Conservation (phyloP, 2,329 filamentous ascomycete species). For the Fusarium sp. region DNA sequence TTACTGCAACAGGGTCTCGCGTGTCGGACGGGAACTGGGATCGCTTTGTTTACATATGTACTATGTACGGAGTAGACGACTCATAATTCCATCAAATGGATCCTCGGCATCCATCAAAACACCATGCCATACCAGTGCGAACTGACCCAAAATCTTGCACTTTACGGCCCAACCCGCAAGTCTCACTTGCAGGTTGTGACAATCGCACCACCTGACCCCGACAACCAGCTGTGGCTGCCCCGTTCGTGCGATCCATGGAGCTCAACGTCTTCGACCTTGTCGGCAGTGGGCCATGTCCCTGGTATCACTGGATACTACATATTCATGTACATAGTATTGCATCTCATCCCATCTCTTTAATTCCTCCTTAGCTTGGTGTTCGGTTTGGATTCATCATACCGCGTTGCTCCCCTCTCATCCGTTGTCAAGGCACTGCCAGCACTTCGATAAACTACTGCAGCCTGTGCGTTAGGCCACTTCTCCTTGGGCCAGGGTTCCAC, state of each 20-base stretch:
- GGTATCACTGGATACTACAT: slow-evolving; percentile 3
- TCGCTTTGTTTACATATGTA: slow-evolving; percentile 46
- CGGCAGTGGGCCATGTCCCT: slow-evolving; percentile 34
- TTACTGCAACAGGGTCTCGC: slow-evolving; percentile 22
- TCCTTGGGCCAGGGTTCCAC: slow-evolving; percentile 19
- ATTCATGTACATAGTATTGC: not conserved
- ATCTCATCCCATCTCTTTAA: slow-evolving; percentile 1
- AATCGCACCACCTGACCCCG: slow-evolving; percentile 44
- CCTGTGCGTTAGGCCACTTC: slow-evolving; percentile 25
- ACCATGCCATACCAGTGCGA: slow-evolving; percentile 34
- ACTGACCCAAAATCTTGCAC: slow-evolving; percentile 33
- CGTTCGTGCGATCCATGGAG: slow-evolving; percentile 32
- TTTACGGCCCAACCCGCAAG: slow-evolving; percentile 37
- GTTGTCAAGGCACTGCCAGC: slow-evolving; percentile 17
- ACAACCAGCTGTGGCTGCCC: slow-evolving; percentile 44
- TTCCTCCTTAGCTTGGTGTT: too few relatives aligned
- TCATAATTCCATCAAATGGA: slow-evolving; percentile 24
- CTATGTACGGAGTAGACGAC: too few relatives aligned
- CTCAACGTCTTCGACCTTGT: slow-evolving; percentile 31
- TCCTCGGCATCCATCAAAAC: slow-evolving; percentile 37
- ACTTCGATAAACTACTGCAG: slow-evolving; percentile 22
- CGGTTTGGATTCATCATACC: slow-evolving; percentile 8
- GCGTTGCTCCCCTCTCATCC: slow-evolving; percentile 10
- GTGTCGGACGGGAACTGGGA: slow-evolving; percentile 19
- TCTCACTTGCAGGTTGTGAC: slow-evolving; percentile 37